phyloP scores from a whole-genome alignment of 495 filamentous ascomycete species.

The Neurospora tetraspora region DNA sequence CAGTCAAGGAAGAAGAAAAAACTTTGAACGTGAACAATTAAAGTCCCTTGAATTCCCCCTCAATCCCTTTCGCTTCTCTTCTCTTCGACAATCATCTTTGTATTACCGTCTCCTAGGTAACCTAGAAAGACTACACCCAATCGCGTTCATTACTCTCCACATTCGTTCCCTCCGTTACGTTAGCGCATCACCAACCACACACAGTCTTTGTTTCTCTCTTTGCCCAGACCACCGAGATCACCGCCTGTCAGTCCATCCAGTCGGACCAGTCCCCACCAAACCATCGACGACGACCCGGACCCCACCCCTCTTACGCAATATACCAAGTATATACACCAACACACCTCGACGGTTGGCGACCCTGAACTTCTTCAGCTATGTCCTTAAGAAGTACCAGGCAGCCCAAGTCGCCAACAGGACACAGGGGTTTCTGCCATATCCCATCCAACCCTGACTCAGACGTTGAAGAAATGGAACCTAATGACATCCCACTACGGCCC shows the following conservation, averaged over 20 bases:
- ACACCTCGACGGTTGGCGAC: background rate
- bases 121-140: background rate
- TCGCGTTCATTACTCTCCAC: background rate
- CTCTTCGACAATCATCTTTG: background rate
- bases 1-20: background rate
- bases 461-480: slow-evolving; percentile 25
- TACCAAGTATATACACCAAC: background rate
- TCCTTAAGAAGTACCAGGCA: slow-evolving; percentile 17
- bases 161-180: background rate
- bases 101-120: background rate
- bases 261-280: no score
- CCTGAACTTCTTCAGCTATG: slow-evolving; percentile 8
- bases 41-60: background rate
- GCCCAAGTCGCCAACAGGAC: slow-evolving; percentile 8
- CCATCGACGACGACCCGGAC: background rate
- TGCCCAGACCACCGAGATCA: background rate
- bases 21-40: background rate
- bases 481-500: slow-evolving; percentile 42
- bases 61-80: background rate
- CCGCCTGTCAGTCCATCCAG: no score
- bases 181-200: background rate
- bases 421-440: background rate
- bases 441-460: background rate
- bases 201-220: background rate
- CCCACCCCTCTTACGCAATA: background rate